Evolutionary conservation across 345 rosid genomes (phyloP).

Genomic region (Sapria himalayana): DNA sequence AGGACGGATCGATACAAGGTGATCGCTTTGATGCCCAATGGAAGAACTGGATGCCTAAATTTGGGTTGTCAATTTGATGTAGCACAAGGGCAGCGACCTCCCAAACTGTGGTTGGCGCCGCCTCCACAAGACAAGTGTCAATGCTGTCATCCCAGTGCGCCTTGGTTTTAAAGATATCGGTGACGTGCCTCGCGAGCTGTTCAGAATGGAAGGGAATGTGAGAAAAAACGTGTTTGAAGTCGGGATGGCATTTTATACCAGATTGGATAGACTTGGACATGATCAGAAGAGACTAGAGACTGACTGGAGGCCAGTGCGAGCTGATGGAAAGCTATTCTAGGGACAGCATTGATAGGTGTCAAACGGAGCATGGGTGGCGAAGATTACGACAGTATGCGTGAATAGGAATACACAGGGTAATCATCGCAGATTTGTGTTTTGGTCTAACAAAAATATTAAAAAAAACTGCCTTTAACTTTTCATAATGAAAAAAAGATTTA

Average conservation of each 20-base stretch:
- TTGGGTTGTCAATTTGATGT: slow-evolving; percentile 38
- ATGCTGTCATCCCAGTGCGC: slow-evolving; percentile 27
- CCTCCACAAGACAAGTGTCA: slow-evolving; percentile 15
- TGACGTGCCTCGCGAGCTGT: slow-evolving; percentile 21
- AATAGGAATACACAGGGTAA: no score
- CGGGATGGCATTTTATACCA: slow-evolving; percentile 37
- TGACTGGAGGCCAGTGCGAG: no score
- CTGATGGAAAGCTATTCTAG: no score
- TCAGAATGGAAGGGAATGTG: slow-evolving; percentile 20
- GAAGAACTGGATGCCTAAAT: slow-evolving; percentile 38
- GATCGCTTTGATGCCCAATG: slow-evolving; percentile 25
- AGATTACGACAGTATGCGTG: no score
- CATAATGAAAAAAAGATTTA: no score
- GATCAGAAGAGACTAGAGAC: no score
- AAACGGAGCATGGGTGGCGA: no score
- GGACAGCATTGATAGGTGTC: no score
- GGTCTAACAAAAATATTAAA: no score
- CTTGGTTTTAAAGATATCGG: slow-evolving; percentile 33
- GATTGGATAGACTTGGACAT: slow-evolving; percentile 72
- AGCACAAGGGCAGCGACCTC: slow-evolving; percentile 46
- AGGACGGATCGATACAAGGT: slow-evolving; percentile 9
- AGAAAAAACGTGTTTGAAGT: slow-evolving; percentile 10
- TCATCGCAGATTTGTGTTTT: no score
- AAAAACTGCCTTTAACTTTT: no score
- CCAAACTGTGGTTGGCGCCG: slow-evolving; percentile 20